These are phyloP conservation scores for Fusarium illudens DNA, from an alignment of 2,329 filamentous ascomycete species.

Conservation along the genomic window DNA sequence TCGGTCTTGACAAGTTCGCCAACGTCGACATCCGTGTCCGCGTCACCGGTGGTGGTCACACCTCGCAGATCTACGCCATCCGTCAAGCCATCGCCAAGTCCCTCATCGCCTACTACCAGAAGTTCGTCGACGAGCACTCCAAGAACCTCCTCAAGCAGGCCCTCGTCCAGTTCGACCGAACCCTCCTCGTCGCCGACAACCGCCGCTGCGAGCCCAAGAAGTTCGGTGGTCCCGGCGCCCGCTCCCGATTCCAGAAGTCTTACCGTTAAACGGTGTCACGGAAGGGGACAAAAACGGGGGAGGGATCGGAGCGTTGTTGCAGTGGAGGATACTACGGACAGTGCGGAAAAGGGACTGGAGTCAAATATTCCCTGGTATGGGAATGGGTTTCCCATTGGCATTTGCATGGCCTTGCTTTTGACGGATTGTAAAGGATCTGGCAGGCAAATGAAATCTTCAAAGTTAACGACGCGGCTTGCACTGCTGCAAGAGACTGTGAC, in stretches of 20 bases:
- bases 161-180: conserved; percentile 94
- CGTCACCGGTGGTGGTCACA: conserved; percentile 97
- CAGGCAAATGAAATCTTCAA: conserved; percentile 62
- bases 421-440: conserved; percentile 59
- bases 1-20: conserved; percentile 97
- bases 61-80: conserved; percentile 97
- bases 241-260: conserved; percentile 98
- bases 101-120: conserved; percentile 89
- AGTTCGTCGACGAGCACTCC: conserved; percentile 99
- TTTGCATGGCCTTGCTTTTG: conserved; percentile 63
- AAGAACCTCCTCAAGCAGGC: conserved; percentile 99
- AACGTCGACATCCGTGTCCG: conserved; percentile 97
- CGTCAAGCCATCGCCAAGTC: conserved; percentile 97
- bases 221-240: conserved; percentile 91
- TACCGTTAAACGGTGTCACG: conserved; percentile 79
- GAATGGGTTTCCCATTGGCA: conserved; percentile 56
- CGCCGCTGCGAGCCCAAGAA: conserved; percentile 99
- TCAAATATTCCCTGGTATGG: conserved; percentile 51
- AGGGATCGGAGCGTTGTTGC: conserved; percentile 32
- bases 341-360: conserved; percentile 49
- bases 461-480: conserved; percentile 45
- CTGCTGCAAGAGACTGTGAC: conserved; percentile 35
- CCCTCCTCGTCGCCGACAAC: conserved; percentile 98
- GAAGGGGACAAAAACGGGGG: conserved; percentile 31
- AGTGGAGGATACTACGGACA: conserved; percentile 40